Evolutionary conservation across 371 early-diverging fungal species (phyloP).

Genomic region (Rhizomucor miehei): DNA sequence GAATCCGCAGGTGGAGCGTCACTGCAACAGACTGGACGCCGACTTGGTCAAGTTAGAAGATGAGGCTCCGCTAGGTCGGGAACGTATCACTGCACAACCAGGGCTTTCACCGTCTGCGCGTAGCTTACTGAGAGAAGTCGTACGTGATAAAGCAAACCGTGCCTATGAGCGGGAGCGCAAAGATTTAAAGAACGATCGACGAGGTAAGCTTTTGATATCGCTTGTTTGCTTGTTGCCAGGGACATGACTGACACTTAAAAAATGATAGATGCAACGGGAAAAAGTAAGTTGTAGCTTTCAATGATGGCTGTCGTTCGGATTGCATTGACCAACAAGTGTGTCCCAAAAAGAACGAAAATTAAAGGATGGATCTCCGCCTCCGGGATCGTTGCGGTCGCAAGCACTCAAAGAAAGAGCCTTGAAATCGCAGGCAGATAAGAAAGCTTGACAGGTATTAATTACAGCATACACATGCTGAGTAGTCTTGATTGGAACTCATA

Average conservation of each 20-base stretch:
- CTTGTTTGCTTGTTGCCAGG: no score
- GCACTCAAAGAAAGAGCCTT: constrained; percentile 25
- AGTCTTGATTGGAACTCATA: neutral
- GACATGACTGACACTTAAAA: neutral
- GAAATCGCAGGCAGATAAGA: constrained; percentile 25
- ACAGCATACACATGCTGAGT: neutral
- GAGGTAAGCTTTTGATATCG: constrained; percentile 23
- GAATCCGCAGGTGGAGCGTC: constrained; percentile 35
- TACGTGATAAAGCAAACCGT: constrained; percentile 26
- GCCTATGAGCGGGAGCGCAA: constrained; percentile 34
- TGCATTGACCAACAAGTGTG: no score
- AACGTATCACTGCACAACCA: constrained; percentile 37
- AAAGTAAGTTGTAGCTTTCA: constrained; percentile 2
- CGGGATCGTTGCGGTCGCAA: constrained; percentile 23
- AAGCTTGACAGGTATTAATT: constrained; percentile 15
- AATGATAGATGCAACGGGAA: constrained; percentile 2
- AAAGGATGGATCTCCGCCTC: constrained; percentile 21
- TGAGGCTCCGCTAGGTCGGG: constrained; percentile 25
- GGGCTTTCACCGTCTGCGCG: constrained; percentile 37
- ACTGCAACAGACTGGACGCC: constrained; percentile 46
- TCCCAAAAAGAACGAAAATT: constrained; percentile 17
- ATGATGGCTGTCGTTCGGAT: neutral
- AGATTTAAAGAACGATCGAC: constrained; percentile 33
- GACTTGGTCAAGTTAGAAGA: constrained; percentile 49
- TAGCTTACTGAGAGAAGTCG: constrained; percentile 26